Base-by-base conservation (phyloP, 495 filamentous ascomycete species). In the Xylaria sp. region DNA sequence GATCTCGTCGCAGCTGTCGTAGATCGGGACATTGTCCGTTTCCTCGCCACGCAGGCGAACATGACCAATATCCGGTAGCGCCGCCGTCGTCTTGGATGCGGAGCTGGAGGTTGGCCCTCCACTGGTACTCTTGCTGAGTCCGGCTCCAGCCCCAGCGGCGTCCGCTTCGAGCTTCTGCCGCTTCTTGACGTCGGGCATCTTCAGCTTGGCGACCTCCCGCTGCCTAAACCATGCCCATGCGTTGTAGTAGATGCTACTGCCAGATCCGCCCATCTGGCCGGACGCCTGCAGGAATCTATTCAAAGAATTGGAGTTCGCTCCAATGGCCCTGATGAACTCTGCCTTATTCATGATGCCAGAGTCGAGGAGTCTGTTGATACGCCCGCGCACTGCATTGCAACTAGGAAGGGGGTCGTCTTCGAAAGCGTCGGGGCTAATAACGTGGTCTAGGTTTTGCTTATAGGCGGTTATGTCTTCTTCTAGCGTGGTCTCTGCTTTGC, bases 1-100 rank as follows among this genome's bases (percentile, higher is more conserved):
- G 41, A 90, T 74, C 70, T 88, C 86, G 71, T 90, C 85, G 73
- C 86, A 90, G 7, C 85, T 85, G 69, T 90, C 87, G 74, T 77
- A 88, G 21, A 89, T 75, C 6, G 75, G 75, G 2, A 89, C 84
- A 0, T 35, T 59, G 64, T 84, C 81, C 8, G 72, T 72, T 26
- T 79, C 80, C 69, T 88, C 85, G 37, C 83, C 83, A 0, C 75
- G 70, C 0, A 88, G 77, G 17, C 75, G n/a, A 19, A 88, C 72
- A 43, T 72, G 72, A 41, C 73, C 77, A 50, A 85, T 68, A 69
- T 86, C 80, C 26, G 48, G 70, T 24, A 24, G 71, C 72, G 70
- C 3, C 9, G 19, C 69, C 44, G 59, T 57, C 62, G 43, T 31
- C n/a, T 40, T 55, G 15, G 26, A 31, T 3, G 44, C 44, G 17